Evolutionary conservation across 805 yeast genomes (phyloP), one percentile per base, ranked within the genome.

Genomic region (Wickerhamomyces bisporus): DNA sequence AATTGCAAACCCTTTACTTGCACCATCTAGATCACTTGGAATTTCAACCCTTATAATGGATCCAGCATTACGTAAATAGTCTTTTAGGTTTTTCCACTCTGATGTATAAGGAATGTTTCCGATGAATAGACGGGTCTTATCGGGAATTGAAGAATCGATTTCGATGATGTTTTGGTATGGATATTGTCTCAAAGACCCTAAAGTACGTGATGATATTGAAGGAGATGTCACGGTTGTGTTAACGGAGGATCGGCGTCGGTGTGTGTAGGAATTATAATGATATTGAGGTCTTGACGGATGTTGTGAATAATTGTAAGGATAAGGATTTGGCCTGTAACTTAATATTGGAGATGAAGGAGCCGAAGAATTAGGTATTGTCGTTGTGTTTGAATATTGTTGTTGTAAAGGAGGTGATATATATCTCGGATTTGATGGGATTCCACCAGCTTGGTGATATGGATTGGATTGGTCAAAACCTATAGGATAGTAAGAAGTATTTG

Each of bases 1-100:
- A 34, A 81, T 70, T 1, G 86, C 87, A 62, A 77, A 81, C 2
- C 88, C 87, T 48, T 77, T 71, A 10, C 52, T 45, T 24, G 66
- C 54, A 2, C 76, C 75, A 31, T 61, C 62, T 3, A 41, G 47
- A 32, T 55, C 51, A n/a, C 30, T 25, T 4, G 70, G 66, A 16
- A 68, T 63, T 35, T 68, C 72, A 18, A 68, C 66, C 10, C 61
- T 49, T 16, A 39, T 34, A 13, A 26, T 47, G 6, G 40, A 36
- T 1, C 55, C 54, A 1, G 51, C 50, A 8, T 30, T 39, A 36
- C 64, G 58, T 11, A 66, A 49, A 30, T 54, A 58, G 42, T 66
- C 71, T 44, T 65, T 65, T 14, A 66, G 36, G 2, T 61, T 59
- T 12, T 57, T 60, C 70, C 70, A 66, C 38, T 59, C 52, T 7